Evolutionary conservation across 2,329 filamentous ascomycete genomes (phyloP).

Genomic region (Trichoderma guizhouense): DNA sequence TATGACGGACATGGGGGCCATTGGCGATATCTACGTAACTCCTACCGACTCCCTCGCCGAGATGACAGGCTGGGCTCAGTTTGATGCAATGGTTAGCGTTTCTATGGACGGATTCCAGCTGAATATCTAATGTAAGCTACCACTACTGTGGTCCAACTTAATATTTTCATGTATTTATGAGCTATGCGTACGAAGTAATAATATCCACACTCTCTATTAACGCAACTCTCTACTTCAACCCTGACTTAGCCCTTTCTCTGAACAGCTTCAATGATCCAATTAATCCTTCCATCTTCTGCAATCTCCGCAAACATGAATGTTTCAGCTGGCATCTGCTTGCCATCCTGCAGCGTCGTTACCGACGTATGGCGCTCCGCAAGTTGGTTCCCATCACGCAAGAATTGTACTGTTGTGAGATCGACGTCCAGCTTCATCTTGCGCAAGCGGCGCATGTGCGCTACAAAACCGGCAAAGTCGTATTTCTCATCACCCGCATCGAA

Average conservation of each 20-base stretch:
- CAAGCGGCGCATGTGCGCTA: constrained; percentile 17
- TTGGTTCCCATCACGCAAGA: constrained; percentile 16
- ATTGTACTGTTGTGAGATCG: constrained; percentile 14
- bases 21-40: constrained; percentile 11
- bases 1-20: constrained; percentile 10
- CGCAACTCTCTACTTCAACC: not conserved
- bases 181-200: not conserved
- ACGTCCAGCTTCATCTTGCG: constrained; percentile 14
- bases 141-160: no score
- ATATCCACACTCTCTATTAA: not conserved
- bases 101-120: constrained; percentile 10
- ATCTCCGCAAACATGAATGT: constrained; percentile 19
- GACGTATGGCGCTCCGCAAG: constrained; percentile 18
- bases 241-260: not conserved
- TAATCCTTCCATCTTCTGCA: constrained; percentile 16
- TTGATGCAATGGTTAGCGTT: constrained; percentile 12
- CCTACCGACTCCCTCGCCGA: constrained; percentile 7
- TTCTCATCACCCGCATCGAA: not conserved
- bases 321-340: constrained; percentile 1
- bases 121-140: not conserved
- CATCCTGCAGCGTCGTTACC: constrained; percentile 4
- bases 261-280: constrained; percentile 16
- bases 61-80: constrained; percentile 14
- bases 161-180: not conserved
- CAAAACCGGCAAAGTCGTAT: constrained; percentile 15